Percentiles rank a stretch among this genome's conserved stretches.
Evolutionary conservation across 169 alveolate species (phyloP).

Genomic region (Plasmodium knowlesi): DNA sequence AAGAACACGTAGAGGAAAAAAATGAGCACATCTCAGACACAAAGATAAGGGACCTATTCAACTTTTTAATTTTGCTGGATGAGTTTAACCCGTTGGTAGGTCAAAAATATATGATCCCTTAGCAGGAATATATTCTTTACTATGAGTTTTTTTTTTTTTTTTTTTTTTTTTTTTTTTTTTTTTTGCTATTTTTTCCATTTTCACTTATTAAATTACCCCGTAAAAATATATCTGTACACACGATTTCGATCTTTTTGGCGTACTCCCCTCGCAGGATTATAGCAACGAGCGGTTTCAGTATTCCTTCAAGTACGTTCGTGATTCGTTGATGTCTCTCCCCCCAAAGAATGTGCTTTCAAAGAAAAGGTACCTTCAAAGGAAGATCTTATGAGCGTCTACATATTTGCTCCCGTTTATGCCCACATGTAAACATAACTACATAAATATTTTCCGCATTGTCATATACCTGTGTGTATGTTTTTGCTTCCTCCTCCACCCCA

Average conservation of each 20-base stretch:
- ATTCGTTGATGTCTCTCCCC: slow-evolving; percentile 2
- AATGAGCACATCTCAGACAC: neutral
- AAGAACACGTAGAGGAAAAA: neutral
- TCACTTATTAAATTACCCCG: neutral
- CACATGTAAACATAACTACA: neutral
- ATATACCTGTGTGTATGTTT: neutral
- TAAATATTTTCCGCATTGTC: neutral
- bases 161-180: neutral
- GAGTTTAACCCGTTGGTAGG: slow-evolving; percentile 68
- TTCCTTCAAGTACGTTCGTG: slow-evolving; percentile 27
- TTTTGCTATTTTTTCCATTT: neutral
- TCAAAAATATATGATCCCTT: neutral
- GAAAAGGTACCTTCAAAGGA: slow-evolving; percentile 2
- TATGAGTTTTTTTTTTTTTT: neutral
- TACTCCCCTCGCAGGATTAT: slow-evolving; percentile 15
- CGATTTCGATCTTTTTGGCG: neutral
- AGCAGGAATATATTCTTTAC: neutral
- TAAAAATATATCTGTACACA: neutral
- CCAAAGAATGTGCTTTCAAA: neutral
- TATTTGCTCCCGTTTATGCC: neutral
- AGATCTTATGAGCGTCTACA: neutral
- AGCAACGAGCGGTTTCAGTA: slow-evolving; percentile 61
- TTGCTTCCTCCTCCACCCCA: neutral
- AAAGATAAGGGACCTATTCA: slow-evolving; percentile 30
- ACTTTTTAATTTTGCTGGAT: slow-evolving; percentile 58